Conservation (phyloP, 768 basidiomycete genomes). For the Mycena metata region DNA sequence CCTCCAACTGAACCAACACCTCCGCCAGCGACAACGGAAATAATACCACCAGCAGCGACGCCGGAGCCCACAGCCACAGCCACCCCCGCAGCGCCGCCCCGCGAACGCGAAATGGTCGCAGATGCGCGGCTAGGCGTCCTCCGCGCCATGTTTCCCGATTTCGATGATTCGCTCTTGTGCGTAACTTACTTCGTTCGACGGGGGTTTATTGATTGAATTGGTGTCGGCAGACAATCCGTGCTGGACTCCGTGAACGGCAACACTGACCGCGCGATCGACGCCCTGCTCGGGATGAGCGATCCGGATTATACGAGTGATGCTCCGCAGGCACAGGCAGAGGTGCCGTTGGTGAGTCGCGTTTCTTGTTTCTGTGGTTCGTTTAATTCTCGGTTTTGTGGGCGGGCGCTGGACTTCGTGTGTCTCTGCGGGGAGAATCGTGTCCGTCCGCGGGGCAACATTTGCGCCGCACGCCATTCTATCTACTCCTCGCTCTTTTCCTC, state of each 20-base stretch:
- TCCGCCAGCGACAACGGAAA: background rate
- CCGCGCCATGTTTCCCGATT: conserved; percentile 83
- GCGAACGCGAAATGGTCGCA: conserved; percentile 34
- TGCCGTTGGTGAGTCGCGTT: conserved; percentile 45
- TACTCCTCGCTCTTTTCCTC: background rate
- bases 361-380: too few species aligned
- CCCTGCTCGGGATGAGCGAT: conserved; percentile 88
- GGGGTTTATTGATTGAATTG: background rate
- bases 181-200: conserved; percentile 40
- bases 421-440: too few species aligned
- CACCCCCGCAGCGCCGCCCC: conserved; percentile 11
- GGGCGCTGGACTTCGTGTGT: too few species aligned
- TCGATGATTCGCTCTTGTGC: conserved; percentile 79
- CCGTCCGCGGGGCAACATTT: too few species aligned
- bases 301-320: conserved; percentile 72
- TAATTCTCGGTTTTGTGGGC: too few species aligned
- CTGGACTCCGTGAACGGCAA: conserved; percentile 79
- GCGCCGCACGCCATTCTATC: too few species aligned
- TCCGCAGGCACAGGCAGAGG: conserved; percentile 40
- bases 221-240: conserved; percentile 67
- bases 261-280: conserved; percentile 82
- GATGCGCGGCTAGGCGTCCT: conserved; percentile 69
- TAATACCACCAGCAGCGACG: background rate
- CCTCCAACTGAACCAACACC: background rate
- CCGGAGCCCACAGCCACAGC: background rate